Percentiles rank a stretch among this genome's conserved stretches.
Evolutionary conservation across 805 yeast species (phyloP).

Genomic region (Metschnikowia picachoensis): DNA sequence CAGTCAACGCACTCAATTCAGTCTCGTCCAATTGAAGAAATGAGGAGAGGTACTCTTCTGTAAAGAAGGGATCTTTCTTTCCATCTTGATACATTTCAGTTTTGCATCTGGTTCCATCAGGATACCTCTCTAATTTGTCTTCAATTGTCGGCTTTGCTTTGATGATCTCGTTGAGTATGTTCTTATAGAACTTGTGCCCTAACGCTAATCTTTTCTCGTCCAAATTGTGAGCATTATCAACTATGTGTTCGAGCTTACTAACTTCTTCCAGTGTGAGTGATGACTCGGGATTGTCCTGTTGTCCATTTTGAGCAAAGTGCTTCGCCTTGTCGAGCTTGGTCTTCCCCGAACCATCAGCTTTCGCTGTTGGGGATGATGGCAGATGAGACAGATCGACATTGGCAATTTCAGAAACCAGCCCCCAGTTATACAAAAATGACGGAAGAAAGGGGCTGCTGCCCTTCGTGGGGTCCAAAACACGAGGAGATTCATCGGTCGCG

Average conservation of each 20-base stretch:
- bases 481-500: constrained; percentile 1
- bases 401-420: background rate
- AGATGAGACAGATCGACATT: constrained; percentile 5
- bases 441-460: constrained; percentile 12
- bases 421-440: constrained; percentile 9
- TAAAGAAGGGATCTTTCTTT: constrained; percentile 32
- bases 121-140: constrained; percentile 42
- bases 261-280: background rate
- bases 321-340: background rate
- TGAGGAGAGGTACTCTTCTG: constrained; percentile 49
- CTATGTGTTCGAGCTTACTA: constrained; percentile 15
- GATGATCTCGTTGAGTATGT: constrained; percentile 39
- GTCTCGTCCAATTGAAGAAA: constrained; percentile 44
- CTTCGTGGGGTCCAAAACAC: constrained; percentile 2
- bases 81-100: constrained; percentile 35
- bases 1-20: constrained; percentile 43
- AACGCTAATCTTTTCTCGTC: constrained; percentile 14
- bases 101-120: constrained; percentile 14
- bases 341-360: too few relatives aligned
- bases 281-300: background rate
- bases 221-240: constrained; percentile 3
- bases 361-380: background rate
- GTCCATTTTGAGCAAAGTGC: background rate
- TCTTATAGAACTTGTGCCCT: constrained; percentile 41
- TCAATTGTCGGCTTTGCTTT: constrained; percentile 43